A percentile compares a stretch with the other conserved stretches of the same genome.
Evolutionary conservation across 129 eudicot genomes (phyloP).

Genomic region (Ambrosia trifida): DNA sequence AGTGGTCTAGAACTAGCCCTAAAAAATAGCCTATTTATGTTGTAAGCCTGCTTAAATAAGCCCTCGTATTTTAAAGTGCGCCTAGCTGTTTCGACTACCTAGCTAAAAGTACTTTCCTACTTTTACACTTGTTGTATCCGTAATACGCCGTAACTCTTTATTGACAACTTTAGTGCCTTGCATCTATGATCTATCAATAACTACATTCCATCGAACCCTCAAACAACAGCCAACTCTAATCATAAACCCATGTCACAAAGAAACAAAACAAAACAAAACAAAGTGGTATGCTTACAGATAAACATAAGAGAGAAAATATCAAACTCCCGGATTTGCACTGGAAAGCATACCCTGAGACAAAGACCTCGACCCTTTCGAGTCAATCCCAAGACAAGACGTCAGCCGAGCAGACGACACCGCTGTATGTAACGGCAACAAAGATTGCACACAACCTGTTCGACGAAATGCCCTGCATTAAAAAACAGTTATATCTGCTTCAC

Average conservation of each 20-base stretch:
- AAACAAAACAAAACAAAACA: constrained; percentile 15
- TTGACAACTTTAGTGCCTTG: too few relatives aligned
- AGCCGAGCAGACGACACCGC: constrained; percentile 79
- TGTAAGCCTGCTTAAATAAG: too few relatives aligned
- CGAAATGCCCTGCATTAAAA: constrained; percentile 48
- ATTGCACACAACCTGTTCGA: constrained; percentile 64
- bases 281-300: constrained; percentile 67
- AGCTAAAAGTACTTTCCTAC: too few relatives aligned
- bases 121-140: too few relatives aligned
- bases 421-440: constrained; percentile 66
- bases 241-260: background rate
- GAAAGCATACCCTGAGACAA: constrained; percentile 95
- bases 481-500: background rate
- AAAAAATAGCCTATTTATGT: too few relatives aligned
- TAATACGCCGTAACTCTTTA: too few relatives aligned
- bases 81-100: too few relatives aligned
- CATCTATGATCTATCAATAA: background rate
- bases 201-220: background rate
- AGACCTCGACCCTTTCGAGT: constrained; percentile 69
- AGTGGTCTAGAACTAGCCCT: too few relatives aligned
- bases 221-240: constrained; percentile 18
- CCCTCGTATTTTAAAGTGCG: too few relatives aligned
- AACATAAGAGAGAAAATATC: constrained; percentile 43
- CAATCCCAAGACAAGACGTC: constrained; percentile 74
- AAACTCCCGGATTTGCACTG: constrained; percentile 94